phyloP scores from a whole-genome alignment of 257 asterid species.

The Osmanthus fragrans region DNA sequence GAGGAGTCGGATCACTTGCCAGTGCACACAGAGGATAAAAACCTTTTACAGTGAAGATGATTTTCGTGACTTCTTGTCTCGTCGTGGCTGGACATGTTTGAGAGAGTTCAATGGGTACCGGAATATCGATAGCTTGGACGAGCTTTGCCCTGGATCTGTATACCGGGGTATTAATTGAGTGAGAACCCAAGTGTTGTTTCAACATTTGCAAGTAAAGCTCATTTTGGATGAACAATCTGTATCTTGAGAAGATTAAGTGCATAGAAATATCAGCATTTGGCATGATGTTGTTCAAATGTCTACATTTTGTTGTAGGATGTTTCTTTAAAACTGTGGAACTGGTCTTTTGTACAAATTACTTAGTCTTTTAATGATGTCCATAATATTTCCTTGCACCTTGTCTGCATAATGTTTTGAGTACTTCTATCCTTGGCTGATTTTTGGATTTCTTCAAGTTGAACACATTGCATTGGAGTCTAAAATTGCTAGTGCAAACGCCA shows the following conservation, averaged over 20 bases:
- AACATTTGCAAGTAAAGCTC: not conserved
- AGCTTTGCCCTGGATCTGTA: slow-evolving; percentile 67
- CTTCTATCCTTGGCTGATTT: not conserved
- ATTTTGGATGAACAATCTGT: not conserved
- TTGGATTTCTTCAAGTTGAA: not conserved
- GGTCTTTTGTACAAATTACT: not conserved
- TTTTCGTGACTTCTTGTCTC: slow-evolving; percentile 57
- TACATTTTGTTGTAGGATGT: not conserved
- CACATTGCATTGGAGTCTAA: not conserved
- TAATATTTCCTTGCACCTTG: not conserved
- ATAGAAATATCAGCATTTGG: not conserved
- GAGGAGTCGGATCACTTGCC: slow-evolving; percentile 63
- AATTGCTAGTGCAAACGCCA: not conserved
- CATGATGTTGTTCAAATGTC: not conserved
- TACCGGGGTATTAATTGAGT: slow-evolving; percentile 55
- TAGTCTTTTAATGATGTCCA: not conserved
- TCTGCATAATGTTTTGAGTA: not conserved
- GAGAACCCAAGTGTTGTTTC: not conserved
- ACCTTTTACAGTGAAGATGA: slow-evolving; percentile 71
- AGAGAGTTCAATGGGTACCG: slow-evolving; percentile 67
- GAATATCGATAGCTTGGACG: slow-evolving; percentile 59
- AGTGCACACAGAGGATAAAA: slow-evolving; percentile 63
- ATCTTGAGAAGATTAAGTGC: not conserved
- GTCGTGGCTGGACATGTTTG: slow-evolving; percentile 73
- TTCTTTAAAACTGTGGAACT: not conserved